Evolutionary conservation across 495 filamentous ascomycete species (phyloP), one percentile per base, ranked within the genome.

Genomic region (Mytilinidion resinicola): DNA sequence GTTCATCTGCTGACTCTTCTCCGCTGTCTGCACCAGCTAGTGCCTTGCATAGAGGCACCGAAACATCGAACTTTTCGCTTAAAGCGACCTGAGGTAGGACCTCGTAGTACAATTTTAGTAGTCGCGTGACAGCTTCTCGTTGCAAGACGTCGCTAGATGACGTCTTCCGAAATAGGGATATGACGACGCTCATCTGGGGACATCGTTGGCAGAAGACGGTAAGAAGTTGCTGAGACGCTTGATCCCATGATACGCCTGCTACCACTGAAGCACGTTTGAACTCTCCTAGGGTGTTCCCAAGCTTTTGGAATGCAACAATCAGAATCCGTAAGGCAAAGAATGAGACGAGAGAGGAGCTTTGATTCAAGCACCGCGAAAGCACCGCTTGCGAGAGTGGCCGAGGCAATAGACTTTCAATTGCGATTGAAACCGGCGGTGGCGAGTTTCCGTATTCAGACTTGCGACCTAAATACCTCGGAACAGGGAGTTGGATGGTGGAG

Each of bases 391-490:
- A 87, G 20, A 96, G 75, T 1, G 91, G 88, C 37, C 82, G 80
- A n/a, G 93, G 93, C 3, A 99, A 76, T 49, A 96, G 84, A 67
- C 81, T 95, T 69, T 95, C 90, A 46, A 96, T 78, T 25, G 90
- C 78, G 30, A 90, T 76, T 12, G 83, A 83, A 11, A 81, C 79
- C 9, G 90, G 87, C 1, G 91, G 90, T 33, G 91, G 91, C 15
- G 86, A 74, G 19, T 69, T 59, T 1, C 77, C 73, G 46, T 70
- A 77, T 38, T 69, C 60, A 1, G 69, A 64, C 9, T 50, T 56
- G 19, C 74, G 73, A 14, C 88, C 88, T 67, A 89, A 87, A 62
- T 79, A 81, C 8, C 73, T 62, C 12, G 90, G 90, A 44, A 95
- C 74, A 11, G 86, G 85, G 20, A 96, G 69, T 53, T 85, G 78